Conservation (phyloP, 164 flowering plant species). For the Piper betle region DNA sequence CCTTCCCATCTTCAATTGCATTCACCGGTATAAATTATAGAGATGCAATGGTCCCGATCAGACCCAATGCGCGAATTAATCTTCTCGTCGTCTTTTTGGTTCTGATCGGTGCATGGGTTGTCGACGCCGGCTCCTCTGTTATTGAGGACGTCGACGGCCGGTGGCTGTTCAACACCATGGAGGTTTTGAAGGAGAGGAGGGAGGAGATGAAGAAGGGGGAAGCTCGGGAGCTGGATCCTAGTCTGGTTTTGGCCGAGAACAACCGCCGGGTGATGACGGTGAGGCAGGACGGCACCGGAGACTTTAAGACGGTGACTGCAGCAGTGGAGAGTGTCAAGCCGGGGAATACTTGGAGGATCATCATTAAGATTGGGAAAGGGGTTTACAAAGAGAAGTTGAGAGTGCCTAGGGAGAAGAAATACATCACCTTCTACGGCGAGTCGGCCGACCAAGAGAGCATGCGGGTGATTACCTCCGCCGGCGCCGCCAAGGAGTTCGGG, state of each 20-base stretch:
- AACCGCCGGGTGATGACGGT: slow-evolving; percentile 15
- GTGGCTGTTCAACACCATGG: not conserved
- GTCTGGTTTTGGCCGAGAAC: slow-evolving; percentile 7
- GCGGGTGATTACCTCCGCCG: slow-evolving; percentile 18
- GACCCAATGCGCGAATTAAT: no score
- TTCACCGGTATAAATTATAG: no score
- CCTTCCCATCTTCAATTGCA: no score
- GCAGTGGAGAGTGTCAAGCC: slow-evolving; percentile 26
- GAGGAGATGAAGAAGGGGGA: slow-evolving; percentile 2
- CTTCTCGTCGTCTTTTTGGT: no score
- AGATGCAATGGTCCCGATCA: no score
- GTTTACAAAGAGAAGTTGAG: slow-evolving; percentile 24
- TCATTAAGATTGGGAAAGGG: slow-evolving; percentile 25
- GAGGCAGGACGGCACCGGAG: slow-evolving; percentile 18
- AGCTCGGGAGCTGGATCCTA: slow-evolving; percentile 1
- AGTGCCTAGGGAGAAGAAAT: slow-evolving; percentile 14
- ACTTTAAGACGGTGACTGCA: slow-evolving; percentile 24
- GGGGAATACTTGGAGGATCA: slow-evolving; percentile 12
- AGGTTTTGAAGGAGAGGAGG: not conserved
- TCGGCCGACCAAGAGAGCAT: not conserved
- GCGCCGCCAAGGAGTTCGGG: slow-evolving; percentile 23
- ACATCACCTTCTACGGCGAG: slow-evolving; percentile 23
- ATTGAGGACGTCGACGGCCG: not conserved
- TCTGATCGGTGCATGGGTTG: no score
- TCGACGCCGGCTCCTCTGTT: no score